Conservation (phyloP, 768 basidiomycete genomes). For the Lenzites betulinus region DNA sequence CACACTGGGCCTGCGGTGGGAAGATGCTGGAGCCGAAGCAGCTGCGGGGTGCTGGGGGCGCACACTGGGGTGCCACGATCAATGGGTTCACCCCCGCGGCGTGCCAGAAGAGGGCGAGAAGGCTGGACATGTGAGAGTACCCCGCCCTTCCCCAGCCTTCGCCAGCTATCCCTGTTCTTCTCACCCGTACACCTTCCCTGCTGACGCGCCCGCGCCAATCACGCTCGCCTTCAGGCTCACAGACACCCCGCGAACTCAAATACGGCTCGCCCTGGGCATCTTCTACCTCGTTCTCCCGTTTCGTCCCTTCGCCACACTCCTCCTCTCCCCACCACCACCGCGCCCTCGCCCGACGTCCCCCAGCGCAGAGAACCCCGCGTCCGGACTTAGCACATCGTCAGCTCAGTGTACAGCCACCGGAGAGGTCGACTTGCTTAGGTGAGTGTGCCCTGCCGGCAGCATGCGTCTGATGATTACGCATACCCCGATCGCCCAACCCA, state of each 20-base stretch:
- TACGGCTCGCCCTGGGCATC: not conserved
- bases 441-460: not conserved
- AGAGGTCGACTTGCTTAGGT: slow-evolving; percentile 6
- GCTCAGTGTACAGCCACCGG: not conserved
- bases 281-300: not conserved
- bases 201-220: slow-evolving; percentile 19
- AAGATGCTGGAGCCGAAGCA: slow-evolving; percentile 2
- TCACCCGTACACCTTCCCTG: slow-evolving; percentile 4
- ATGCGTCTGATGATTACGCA: slow-evolving; percentile 15
- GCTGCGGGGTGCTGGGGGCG: not conserved
- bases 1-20: slow-evolving; percentile 7
- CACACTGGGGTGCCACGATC: slow-evolving; percentile 6
- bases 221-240: not conserved
- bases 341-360: not conserved
- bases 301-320: slow-evolving; percentile 9
- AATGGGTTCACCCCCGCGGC: slow-evolving; percentile 9
- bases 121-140: slow-evolving; percentile 6
- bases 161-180: not conserved
- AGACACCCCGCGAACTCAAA: not conserved
- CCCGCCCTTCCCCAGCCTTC: slow-evolving; percentile 16
- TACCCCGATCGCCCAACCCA: not conserved
- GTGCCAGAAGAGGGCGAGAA: not conserved
- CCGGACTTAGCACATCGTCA: not conserved
- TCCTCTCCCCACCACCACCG: not conserved
- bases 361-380: not conserved